A percentile compares a stretch with the other conserved stretches of the same genome.
Conservation (phyloP, 208 protist species). For the Willaertia magna region DNA sequence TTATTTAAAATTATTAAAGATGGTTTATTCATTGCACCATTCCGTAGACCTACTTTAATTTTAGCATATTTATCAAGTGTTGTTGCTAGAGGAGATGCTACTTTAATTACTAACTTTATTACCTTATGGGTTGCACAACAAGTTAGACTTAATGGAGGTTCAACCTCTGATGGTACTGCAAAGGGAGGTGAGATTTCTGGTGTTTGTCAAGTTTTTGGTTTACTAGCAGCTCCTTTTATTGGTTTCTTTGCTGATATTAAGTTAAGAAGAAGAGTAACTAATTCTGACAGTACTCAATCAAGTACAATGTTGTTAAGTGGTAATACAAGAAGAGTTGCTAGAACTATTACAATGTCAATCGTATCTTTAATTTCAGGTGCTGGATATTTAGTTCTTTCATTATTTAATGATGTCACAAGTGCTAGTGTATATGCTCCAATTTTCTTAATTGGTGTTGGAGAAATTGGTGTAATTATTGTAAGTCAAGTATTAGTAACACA, state of each 20-base stretch:
- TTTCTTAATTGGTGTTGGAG: not conserved
- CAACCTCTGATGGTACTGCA: not conserved
- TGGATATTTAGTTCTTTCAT: not conserved
- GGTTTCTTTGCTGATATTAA: constrained; percentile 1
- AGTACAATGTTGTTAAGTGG: not conserved
- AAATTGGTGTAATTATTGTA: not conserved
- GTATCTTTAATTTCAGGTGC: not conserved
- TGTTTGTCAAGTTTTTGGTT: constrained; percentile 8
- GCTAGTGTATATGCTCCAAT: not conserved
- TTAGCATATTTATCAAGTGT: not conserved
- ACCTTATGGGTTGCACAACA: not conserved
- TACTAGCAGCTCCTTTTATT: constrained; percentile 1
- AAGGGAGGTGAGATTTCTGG: constrained; percentile 9
- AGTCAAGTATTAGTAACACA: not conserved
- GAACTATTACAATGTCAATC: not conserved
- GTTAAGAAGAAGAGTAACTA: not conserved
- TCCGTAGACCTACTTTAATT: not conserved
- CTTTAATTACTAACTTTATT: not conserved
- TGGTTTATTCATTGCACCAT: not conserved
- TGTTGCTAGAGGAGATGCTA: not conserved
- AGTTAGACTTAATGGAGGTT: not conserved
- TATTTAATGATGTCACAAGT: not conserved
- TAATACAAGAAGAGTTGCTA: not conserved
- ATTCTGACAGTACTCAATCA: not conserved
- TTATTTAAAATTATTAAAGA: not conserved